Evolutionary conservation across 2,329 filamentous ascomycete species (phyloP).

Genomic region (Pseudogymnoascus sp.): DNA sequence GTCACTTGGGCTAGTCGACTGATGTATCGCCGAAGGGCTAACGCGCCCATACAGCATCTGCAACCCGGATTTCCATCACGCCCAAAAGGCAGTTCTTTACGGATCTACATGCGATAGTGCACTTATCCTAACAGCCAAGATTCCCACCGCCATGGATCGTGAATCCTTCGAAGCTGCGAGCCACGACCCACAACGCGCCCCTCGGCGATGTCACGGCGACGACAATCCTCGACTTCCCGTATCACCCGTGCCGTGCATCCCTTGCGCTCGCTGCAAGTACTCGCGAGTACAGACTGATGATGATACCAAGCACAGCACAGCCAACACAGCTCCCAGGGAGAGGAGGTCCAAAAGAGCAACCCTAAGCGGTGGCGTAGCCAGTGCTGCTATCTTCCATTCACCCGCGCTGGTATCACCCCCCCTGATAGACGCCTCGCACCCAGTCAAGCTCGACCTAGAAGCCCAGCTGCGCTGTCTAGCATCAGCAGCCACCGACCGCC

Average conservation of each 20-base stretch:
- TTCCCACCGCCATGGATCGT: constrained; percentile 2
- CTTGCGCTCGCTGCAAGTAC: not conserved
- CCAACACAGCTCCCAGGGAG: not conserved
- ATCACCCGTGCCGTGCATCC: not conserved
- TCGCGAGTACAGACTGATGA: not conserved
- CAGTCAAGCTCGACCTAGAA: not conserved
- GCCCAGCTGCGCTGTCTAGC: not conserved
- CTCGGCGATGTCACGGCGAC: not conserved
- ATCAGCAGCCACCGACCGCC: constrained; percentile 2
- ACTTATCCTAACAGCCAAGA: constrained; percentile 3
- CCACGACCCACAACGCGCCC: not conserved
- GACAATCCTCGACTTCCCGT: not conserved
- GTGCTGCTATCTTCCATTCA: constrained; percentile 4
- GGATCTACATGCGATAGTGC: not conserved
- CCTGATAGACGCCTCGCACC: not conserved
- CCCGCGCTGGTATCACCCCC: not conserved
- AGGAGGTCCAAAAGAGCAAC: not conserved
- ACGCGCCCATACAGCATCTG: constrained; percentile 5
- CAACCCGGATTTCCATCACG: constrained; percentile 2
- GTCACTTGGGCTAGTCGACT: not conserved
- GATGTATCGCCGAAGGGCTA: not conserved
- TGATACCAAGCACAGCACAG: not conserved
- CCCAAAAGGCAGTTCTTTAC: not conserved
- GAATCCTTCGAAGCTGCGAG: constrained; percentile 1
- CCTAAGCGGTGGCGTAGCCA: not conserved